These are phyloP conservation scores for Silene coronaria DNA, from an alignment of 179 eudicot genomes.

Conservation along the genomic window DNA sequence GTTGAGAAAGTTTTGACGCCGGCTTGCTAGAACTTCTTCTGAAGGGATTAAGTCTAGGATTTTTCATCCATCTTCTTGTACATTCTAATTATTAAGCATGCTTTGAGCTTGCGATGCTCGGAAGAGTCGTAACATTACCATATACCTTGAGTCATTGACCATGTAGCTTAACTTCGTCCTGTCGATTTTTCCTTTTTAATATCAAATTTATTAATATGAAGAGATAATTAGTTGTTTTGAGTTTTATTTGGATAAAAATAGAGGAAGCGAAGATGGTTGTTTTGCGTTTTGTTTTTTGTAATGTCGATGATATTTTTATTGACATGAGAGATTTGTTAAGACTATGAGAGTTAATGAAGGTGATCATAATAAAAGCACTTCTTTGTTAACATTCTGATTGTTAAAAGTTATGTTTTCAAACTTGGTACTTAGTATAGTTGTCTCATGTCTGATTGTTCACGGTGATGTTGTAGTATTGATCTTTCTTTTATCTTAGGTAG, in stretches of 20 bases:
- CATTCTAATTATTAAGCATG: background rate
- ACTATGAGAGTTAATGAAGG: no score
- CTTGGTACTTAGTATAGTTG: background rate
- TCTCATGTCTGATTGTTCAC: background rate
- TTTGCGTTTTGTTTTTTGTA: background rate
- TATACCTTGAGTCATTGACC: background rate
- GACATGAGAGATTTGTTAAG: no score
- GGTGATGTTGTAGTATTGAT: background rate
- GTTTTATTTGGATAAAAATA: background rate
- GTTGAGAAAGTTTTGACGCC: no score
- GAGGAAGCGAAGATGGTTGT: no score
- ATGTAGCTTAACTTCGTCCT: background rate
- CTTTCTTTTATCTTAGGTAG: no score
- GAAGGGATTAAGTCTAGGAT: background rate
- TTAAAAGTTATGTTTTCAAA: background rate
- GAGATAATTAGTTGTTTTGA: background rate
- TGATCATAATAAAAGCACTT: background rate
- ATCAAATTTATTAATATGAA: no score
- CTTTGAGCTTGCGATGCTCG: background rate
- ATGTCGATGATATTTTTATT: background rate
- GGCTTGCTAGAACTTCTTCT: background rate
- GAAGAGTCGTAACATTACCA: background rate
- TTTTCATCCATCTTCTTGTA: background rate
- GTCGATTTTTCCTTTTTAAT: background rate
- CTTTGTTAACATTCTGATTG: background rate